These are phyloP conservation scores for Viridothelium virens DNA, from an alignment of 495 filamentous ascomycete species.

Conservation along the genomic window DNA sequence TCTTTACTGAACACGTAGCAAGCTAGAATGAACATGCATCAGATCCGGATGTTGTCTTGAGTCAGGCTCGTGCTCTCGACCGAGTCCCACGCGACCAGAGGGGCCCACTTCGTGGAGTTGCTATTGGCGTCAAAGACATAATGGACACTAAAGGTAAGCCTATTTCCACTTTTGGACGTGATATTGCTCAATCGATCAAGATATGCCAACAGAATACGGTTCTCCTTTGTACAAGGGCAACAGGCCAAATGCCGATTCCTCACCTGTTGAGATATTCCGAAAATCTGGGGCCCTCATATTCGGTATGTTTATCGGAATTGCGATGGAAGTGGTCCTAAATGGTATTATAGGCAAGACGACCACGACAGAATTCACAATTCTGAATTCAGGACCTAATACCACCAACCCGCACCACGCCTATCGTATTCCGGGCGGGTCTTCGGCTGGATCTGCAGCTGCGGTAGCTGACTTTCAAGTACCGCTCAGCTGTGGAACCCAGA, in stretches of 20 bases:
- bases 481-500: slow-evolving; percentile 45
- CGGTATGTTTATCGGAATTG: slow-evolving; percentile 24
- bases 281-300: slow-evolving; percentile 45
- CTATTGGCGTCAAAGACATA: slow-evolving; percentile 52
- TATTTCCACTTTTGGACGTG: background rate
- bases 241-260: slow-evolving; percentile 38
- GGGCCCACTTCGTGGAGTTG: slow-evolving; percentile 48
- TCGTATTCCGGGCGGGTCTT: slow-evolving; percentile 48
- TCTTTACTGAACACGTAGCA: background rate
- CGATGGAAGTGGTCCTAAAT: background rate
- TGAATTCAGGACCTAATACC: slow-evolving; percentile 34
- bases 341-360: slow-evolving; percentile 33
- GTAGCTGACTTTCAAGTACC: slow-evolving; percentile 46
- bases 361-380: slow-evolving; percentile 47
- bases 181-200: slow-evolving; percentile 22
- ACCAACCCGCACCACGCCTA: slow-evolving; percentile 42
- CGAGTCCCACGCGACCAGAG: slow-evolving; percentile 38
- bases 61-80: slow-evolving; percentile 46
- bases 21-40: background rate
- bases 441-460: slow-evolving; percentile 46
- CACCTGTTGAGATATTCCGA: slow-evolving; percentile 33
- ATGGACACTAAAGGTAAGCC: slow-evolving; percentile 47
- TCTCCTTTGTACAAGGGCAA: slow-evolving; percentile 42
- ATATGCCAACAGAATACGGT: slow-evolving; percentile 48
- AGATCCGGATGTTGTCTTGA: slow-evolving; percentile 39